A percentile compares a stretch with the other conserved stretches of the same genome.
Conservation (phyloP, 169 alveolate species). For the Plasmodium chabaudi region DNA sequence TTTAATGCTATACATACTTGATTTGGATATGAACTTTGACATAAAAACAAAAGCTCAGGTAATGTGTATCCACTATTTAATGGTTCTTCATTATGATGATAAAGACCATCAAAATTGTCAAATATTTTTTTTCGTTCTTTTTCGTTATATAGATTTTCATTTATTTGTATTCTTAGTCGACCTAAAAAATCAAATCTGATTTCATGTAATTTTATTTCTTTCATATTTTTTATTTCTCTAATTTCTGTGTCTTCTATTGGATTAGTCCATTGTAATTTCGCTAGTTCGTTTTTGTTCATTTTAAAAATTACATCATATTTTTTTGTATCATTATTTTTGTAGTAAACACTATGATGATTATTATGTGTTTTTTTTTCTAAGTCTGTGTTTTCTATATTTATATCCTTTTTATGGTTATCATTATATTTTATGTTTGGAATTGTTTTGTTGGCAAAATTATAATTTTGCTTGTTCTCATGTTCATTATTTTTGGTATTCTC, state of each 20-base stretch:
- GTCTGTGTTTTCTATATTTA: slow-evolving; percentile 34
- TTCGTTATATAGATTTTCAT: slow-evolving; percentile 27
- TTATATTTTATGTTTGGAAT: slow-evolving; percentile 70
- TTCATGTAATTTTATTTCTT: slow-evolving; percentile 78
- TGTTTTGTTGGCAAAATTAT: slow-evolving; percentile 48
- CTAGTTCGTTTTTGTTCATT: slow-evolving; percentile 72
- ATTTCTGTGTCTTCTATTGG: slow-evolving; percentile 79
- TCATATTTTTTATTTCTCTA: slow-evolving; percentile 39
- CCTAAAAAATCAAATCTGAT: slow-evolving; percentile 84
- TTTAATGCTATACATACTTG: slow-evolving; percentile 82
- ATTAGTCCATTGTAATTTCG: slow-evolving; percentile 85
- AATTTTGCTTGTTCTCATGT: slow-evolving; percentile 53
- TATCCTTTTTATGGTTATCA: slow-evolving; percentile 67
- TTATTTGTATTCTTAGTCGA: slow-evolving; percentile 48
- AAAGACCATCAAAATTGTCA: slow-evolving; percentile 78
- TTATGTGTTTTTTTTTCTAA: slow-evolving; percentile 4
- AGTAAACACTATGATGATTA: not conserved
- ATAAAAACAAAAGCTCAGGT: slow-evolving; percentile 81
- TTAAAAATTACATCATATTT: slow-evolving; percentile 30
- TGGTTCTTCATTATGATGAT: slow-evolving; percentile 84
- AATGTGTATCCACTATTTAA: slow-evolving; percentile 85
- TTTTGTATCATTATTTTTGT: slow-evolving; percentile 5
- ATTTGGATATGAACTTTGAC: slow-evolving; percentile 82
- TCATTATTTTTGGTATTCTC: slow-evolving; percentile 27
- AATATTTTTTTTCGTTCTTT: slow-evolving; percentile 33